These are phyloP conservation scores for Aureoboletus auriporus DNA, from an alignment of 768 basidiomycete species.

Conservation along the genomic window DNA sequence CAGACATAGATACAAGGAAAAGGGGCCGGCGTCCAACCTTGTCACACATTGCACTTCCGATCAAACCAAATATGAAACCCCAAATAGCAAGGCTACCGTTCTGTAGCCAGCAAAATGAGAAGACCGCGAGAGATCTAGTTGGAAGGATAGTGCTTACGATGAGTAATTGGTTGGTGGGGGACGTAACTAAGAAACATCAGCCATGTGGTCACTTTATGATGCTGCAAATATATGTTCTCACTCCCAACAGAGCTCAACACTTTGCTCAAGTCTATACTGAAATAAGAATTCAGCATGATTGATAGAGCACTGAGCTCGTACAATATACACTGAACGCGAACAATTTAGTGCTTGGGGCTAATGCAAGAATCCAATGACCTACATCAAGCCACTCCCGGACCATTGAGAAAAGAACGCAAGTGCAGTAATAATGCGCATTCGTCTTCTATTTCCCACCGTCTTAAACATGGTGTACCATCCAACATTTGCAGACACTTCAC, in stretches of 20 bases:
- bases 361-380: slow-evolving; percentile 23
- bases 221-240: too few species aligned
- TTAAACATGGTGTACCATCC: slow-evolving; percentile 45
- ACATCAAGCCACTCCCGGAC: slow-evolving; percentile 49
- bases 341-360: too few species aligned
- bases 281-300: too few species aligned
- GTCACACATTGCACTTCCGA: slow-evolving; percentile 47
- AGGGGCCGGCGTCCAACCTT: slow-evolving; percentile 45
- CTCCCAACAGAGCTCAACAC: too few species aligned
- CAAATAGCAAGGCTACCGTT: slow-evolving; percentile 52
- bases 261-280: too few species aligned
- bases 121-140: not conserved
- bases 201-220: too few species aligned
- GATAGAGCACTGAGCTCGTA: too few species aligned
- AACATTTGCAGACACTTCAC: slow-evolving; percentile 35
- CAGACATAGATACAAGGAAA: slow-evolving; percentile 44
- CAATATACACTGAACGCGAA: too few species aligned
- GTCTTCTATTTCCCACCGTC: slow-evolving; percentile 48
- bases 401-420: slow-evolving; percentile 60
- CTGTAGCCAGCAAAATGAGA: slow-evolving; percentile 17
- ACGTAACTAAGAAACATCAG: too few species aligned
- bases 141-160: slow-evolving; percentile 26
- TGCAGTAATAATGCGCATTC: slow-evolving; percentile 51
- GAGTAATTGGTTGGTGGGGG: slow-evolving; percentile 33
- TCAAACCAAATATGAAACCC: slow-evolving; percentile 48